phyloP scores from a whole-genome alignment of 2,329 filamentous ascomycete species.

The Lecanicillium sp. region DNA sequence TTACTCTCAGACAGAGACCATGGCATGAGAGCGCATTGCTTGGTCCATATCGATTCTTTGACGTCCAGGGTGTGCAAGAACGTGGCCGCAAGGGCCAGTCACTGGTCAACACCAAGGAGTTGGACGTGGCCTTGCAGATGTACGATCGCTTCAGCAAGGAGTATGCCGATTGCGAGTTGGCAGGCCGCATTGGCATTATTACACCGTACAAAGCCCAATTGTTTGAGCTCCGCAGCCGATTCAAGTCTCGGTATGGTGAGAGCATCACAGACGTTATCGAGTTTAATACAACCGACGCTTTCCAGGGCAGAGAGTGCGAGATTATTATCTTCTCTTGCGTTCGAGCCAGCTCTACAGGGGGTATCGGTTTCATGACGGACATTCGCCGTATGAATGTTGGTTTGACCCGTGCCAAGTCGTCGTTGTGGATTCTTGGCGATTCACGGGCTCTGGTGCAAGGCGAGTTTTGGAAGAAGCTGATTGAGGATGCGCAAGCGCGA shows the following conservation, averaged over 20 bases:
- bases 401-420: constrained; percentile 91
- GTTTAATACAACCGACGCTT: constrained; percentile 98
- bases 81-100: constrained; percentile 79
- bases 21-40: constrained; percentile 82
- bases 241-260: constrained; percentile 64
- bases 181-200: constrained; percentile 88
- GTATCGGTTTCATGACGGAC: constrained; percentile 96
- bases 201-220: constrained; percentile 96
- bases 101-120: constrained; percentile 78
- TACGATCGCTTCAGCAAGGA: constrained; percentile 73
- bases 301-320: constrained; percentile 93
- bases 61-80: constrained; percentile 81
- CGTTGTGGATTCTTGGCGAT: constrained; percentile 92
- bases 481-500: constrained; percentile 69
- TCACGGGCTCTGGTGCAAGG: constrained; percentile 79
- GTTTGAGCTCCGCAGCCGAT: constrained; percentile 67
- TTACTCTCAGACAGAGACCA: constrained; percentile 60
- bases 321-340: constrained; percentile 99
- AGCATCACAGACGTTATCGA: constrained; percentile 72
- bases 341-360: constrained; percentile 81
- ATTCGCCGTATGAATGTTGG: constrained; percentile 99
- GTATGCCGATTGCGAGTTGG: constrained; percentile 60
- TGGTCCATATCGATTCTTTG: constrained; percentile 93
- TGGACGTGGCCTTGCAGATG: constrained; percentile 77
- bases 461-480: constrained; percentile 81